These are phyloP conservation scores for Tetrahymena borealis DNA, from an alignment of 73 alveolate genomes.

Conservation along the genomic window DNA sequence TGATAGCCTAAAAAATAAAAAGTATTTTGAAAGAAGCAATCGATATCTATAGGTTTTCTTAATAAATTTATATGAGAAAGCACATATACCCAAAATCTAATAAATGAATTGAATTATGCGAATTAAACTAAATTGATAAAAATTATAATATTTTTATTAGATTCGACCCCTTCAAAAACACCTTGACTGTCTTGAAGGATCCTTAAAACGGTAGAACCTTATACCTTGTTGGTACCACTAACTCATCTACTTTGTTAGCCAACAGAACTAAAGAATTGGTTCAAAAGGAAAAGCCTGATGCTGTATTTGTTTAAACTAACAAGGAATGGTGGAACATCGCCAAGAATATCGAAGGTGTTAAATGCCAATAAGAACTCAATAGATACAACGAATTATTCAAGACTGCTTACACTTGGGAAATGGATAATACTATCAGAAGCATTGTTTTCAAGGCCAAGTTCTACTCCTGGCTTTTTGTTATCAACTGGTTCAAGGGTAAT, in stretches of 20 bases:
- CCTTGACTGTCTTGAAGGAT: slow-evolving; percentile 40
- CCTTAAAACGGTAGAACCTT: slow-evolving; percentile 54
- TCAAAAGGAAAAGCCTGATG: slow-evolving; percentile 66
- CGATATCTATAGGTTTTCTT: neutral
- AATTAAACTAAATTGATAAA: neutral
- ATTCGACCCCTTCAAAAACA: slow-evolving; percentile 37
- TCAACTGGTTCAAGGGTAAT: slow-evolving; percentile 25
- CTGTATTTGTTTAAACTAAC: slow-evolving; percentile 61
- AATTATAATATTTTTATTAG: neutral
- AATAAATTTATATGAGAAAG: neutral
- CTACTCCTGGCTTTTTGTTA: slow-evolving; percentile 32
- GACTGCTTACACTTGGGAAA: slow-evolving; percentile 42
- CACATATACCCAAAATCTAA: neutral
- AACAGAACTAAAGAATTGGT: slow-evolving; percentile 66
- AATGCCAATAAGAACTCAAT: slow-evolving; percentile 64
- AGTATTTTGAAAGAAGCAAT: neutral
- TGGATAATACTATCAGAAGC: slow-evolving; percentile 48
- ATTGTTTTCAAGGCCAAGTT: slow-evolving; percentile 51
- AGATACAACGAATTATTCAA: slow-evolving; percentile 31
- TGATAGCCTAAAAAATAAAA: neutral
- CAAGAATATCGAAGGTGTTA: slow-evolving; percentile 47
- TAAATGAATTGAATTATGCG: neutral
- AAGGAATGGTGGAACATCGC: slow-evolving; percentile 69
- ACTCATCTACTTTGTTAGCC: slow-evolving; percentile 68
- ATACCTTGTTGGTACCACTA: slow-evolving; percentile 72